Evolutionary conservation across 1,284 basidiomycete genomes (phyloP).

Genomic region (Sparassis latifolia): DNA sequence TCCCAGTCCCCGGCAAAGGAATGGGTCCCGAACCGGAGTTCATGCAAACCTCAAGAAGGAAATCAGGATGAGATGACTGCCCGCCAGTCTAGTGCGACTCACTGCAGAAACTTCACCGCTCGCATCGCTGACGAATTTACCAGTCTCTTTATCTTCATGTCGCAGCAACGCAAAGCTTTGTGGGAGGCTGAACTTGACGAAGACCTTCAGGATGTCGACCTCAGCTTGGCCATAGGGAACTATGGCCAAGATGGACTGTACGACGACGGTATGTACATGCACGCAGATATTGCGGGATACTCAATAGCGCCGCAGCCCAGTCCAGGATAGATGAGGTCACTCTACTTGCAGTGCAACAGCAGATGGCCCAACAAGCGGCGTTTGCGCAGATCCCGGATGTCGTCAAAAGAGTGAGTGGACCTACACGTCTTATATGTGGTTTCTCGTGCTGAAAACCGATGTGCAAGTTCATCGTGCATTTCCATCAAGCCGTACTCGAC

Average conservation of each 20-base stretch:
- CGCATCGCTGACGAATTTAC: no score
- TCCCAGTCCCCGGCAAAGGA: background rate
- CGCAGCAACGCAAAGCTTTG: conserved; percentile 56
- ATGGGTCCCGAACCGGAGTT: no score
- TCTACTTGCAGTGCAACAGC: conserved; percentile 65
- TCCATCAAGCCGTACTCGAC: conserved; percentile 82
- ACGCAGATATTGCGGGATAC: background rate
- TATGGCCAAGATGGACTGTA: conserved; percentile 64
- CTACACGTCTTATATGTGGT: conserved; percentile 1
- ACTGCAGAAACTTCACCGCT: no score
- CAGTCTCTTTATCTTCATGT: conserved; percentile 27
- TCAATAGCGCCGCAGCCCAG: conserved; percentile 28
- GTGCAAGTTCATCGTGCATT: conserved; percentile 80
- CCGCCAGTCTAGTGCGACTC: no score
- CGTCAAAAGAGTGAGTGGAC: conserved; percentile 63
- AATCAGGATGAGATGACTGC: no score
- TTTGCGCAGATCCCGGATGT: conserved; percentile 75
- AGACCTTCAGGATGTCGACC: conserved; percentile 64
- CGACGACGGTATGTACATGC: conserved; percentile 51
- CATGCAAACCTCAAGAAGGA: background rate
- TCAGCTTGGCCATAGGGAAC: conserved; percentile 62
- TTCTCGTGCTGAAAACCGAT: background rate
- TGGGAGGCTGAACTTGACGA: conserved; percentile 73
- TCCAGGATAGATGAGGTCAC: conserved; percentile 63
- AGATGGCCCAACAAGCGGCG: conserved; percentile 74